Evolutionary conservation across 129 eudicot species (phyloP).

Genomic region (Ambrosia trifida): DNA sequence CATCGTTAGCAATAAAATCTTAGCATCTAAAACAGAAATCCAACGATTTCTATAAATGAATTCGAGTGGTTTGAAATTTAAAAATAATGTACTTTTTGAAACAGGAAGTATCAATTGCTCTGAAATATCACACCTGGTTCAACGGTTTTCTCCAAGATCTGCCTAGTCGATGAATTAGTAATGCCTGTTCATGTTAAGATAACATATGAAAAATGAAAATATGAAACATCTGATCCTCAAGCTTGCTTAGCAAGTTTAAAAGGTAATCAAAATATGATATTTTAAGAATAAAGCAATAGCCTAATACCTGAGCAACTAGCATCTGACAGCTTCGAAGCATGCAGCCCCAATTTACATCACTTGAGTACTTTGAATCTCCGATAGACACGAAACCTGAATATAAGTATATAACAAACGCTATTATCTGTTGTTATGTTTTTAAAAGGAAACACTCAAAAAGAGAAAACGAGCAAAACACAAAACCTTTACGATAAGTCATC

Average conservation of each 20-base stretch:
- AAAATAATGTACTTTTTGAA: background rate
- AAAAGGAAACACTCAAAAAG: background rate
- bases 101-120: too few relatives aligned
- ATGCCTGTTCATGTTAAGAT: constrained; percentile 53
- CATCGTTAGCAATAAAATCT: constrained; percentile 27
- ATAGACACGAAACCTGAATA: constrained; percentile 71
- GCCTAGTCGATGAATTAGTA: constrained; percentile 70
- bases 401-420: constrained; percentile 25
- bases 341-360: constrained; percentile 96
- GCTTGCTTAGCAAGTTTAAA: background rate
- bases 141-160: constrained; percentile 89
- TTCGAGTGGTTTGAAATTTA: background rate
- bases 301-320: constrained; percentile 92
- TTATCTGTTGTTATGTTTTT: background rate
- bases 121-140: constrained; percentile 42
- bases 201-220: background rate
- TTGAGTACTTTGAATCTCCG: constrained; percentile 77
- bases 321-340: constrained; percentile 98
- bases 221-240: background rate
- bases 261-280: background rate
- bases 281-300: constrained; percentile 8
- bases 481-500: constrained; percentile 91
- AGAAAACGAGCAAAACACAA: background rate
- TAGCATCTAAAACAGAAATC: constrained; percentile 6
- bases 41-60: background rate